A percentile compares a stretch with the other conserved stretches of the same genome.
Evolutionary conservation across 2,329 filamentous ascomycete species (phyloP).

Genomic region (Escovopsis sp.): DNA sequence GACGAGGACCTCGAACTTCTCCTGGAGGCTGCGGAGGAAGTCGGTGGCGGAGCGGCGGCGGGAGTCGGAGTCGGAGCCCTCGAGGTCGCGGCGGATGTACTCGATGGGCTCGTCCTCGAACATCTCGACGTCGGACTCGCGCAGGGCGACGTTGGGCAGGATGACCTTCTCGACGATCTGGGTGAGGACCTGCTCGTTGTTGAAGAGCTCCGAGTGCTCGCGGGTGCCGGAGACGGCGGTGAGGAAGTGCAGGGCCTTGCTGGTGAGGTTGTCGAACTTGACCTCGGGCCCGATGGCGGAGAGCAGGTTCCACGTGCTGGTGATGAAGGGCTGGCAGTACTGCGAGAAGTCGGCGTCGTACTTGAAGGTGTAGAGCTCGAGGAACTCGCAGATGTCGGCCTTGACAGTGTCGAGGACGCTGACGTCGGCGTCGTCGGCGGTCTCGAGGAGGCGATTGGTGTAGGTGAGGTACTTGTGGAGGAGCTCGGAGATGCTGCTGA

Average conservation of each 20-base stretch:
- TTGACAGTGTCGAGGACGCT: conserved; percentile 76
- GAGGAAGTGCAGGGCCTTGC: conserved; percentile 86
- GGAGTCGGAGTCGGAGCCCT: conserved; percentile 93
- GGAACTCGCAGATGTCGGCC: conserved; percentile 79
- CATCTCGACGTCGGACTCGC: conserved; percentile 86
- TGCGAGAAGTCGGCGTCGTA: conserved; percentile 86
- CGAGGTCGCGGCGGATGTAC: conserved; percentile 86
- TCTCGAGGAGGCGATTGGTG: conserved; percentile 66
- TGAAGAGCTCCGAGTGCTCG: conserved; percentile 72
- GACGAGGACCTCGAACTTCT: conserved; percentile 73
- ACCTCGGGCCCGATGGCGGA: conserved; percentile 75
- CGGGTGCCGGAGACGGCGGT: conserved; percentile 71
- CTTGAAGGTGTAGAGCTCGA: conserved; percentile 85
- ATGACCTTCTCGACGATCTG: conserved; percentile 95
- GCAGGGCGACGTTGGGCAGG: conserved; percentile 76
- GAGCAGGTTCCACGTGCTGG: conserved; percentile 79
- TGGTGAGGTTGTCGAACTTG: conserved; percentile 88
- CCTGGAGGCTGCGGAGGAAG: conserved; percentile 77
- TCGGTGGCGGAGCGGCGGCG: conserved; percentile 84
- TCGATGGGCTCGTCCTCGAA: conserved; percentile 99
- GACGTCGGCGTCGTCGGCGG: conserved; percentile 78
- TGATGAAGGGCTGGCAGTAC: conserved; percentile 70
- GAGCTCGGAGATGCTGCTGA: conserved; percentile 58
- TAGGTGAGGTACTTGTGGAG: conserved; percentile 90
- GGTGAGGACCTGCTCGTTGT: conserved; percentile 60